Evolutionary conservation across 768 basidiomycete species (phyloP), one percentile per base, ranked within the genome.

Genomic region (Mrakia frigida): DNA sequence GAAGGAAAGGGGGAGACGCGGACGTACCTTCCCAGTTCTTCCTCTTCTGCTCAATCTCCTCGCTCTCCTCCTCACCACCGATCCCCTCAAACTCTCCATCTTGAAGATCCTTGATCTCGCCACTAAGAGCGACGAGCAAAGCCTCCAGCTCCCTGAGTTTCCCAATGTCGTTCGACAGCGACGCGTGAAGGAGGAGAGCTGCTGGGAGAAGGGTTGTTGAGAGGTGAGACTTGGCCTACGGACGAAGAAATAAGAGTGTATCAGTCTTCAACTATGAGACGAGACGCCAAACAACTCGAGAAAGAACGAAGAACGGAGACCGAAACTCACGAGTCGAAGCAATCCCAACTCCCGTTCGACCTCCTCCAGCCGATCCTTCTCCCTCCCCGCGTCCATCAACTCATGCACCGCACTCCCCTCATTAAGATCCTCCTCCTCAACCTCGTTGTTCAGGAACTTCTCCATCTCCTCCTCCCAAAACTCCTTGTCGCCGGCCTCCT

Each of bases 321-420:
- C 5, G 9, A 4, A n/a, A 68, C 65, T 68, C 37, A 68, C 65
- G 25, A 68, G 10, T 13, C 25, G 14, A 21, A 68, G 65, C 39
- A 39, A 41, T n/a, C 3, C 65, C 21, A 68, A 39, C 23, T 68
- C 65, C 3, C 37, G 43, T 39, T 68, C 65, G 1, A 39, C 37
- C 39, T 68, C 35, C 39, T 68, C 65, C 65, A 43, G 23, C 18
- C 65, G 65, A 41, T 68, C 65, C 37, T 39, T 68, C 65, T 68
- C 65, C 4, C 65, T 35, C 14, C 65, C 65, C 10, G 65, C 65
- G 1, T 35, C 35, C 35, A 68, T 1, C 37, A 68, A 23, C 6
- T 68, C 65, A 10, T 6, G 6, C 21, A 68, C 65, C 6, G 43
- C 35, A 14, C 16, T 33, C n/a, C 43, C 35, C 18, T 43, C 37